Conservation (phyloP, 129 eudicot species). For the Ambrosia trifida region DNA sequence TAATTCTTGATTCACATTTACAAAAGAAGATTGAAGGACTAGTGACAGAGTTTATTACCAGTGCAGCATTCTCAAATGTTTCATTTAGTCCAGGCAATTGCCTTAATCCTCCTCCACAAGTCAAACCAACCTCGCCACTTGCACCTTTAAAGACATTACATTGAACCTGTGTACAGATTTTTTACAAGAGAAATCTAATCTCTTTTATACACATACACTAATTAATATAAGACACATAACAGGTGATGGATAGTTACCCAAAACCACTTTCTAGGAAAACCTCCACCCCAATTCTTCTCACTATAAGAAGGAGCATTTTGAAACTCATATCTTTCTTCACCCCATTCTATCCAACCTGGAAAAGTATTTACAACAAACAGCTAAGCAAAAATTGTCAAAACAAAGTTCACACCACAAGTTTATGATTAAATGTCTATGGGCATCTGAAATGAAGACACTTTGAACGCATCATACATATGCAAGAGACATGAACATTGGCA, state of each 20-base stretch:
- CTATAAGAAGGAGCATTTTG: slow-evolving; percentile 90
- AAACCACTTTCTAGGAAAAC: slow-evolving; percentile 94
- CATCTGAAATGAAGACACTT: neutral
- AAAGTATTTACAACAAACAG: slow-evolving; percentile 20
- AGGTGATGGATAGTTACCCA: slow-evolving; percentile 58
- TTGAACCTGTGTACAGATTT: slow-evolving; percentile 54
- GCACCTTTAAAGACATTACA: slow-evolving; percentile 98
- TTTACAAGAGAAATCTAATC: neutral
- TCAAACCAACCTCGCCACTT: slow-evolving; percentile 78
- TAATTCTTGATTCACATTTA: slow-evolving; percentile 7
- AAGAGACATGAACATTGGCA: neutral
- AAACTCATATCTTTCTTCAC: slow-evolving; percentile 79
- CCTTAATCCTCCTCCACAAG: slow-evolving; percentile 91
- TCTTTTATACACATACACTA: no score
- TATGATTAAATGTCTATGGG: neutral
- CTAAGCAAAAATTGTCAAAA: no score
- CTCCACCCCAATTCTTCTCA: slow-evolving; percentile 98
- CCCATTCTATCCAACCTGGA: slow-evolving; percentile 99
- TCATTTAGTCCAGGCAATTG: slow-evolving; percentile 79
- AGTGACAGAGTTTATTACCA: slow-evolving; percentile 45
- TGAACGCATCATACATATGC: neutral
- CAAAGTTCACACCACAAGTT: neutral
- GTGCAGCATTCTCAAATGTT: slow-evolving; percentile 81
- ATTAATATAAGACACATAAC: neutral
- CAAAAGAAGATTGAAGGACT: neutral